Conservation (phyloP, 352 stramenopile species). For the Phytophthora palmivora region DNA sequence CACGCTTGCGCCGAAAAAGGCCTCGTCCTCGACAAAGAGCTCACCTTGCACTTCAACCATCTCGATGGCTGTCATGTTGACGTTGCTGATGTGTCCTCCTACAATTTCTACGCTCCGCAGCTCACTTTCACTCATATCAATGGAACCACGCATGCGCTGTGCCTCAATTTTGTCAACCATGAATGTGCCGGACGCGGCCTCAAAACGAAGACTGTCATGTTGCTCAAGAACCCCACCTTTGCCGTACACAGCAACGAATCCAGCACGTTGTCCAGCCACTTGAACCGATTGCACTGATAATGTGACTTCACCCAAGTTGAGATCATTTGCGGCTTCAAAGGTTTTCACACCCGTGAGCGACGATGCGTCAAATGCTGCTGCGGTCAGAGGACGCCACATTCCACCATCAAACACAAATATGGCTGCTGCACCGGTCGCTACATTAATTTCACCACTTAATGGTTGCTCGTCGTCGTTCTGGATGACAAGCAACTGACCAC, state of each 20-base stretch:
- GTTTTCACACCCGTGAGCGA: conserved; percentile 62
- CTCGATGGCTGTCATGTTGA: conserved; percentile 78
- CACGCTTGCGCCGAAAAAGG: conserved; percentile 86
- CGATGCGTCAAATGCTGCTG: conserved; percentile 70
- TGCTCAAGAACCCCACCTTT: conserved; percentile 71
- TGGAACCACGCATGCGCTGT: conserved; percentile 63
- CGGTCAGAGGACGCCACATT: conserved; percentile 68
- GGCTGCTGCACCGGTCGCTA: conserved; percentile 56
- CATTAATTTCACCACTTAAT: conserved; percentile 54
- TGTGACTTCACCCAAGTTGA: conserved; percentile 79
- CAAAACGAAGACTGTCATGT: conserved; percentile 69
- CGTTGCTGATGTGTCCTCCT: conserved; percentile 76
- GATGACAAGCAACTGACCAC: conserved; percentile 74
- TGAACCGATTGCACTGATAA: conserved; percentile 73
- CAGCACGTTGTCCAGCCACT: conserved; percentile 56
- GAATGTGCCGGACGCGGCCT: conserved; percentile 50
- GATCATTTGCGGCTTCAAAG: conserved; percentile 69
- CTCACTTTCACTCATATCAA: conserved; percentile 82
- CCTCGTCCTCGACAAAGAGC: conserved; percentile 84
- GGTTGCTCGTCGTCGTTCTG: conserved; percentile 77
- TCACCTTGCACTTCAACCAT: conserved; percentile 80
- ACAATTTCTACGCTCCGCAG: conserved; percentile 73
- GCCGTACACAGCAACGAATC: conserved; percentile 73
- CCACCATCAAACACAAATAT: conserved; percentile 78
- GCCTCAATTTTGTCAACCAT: conserved; percentile 55